Conservation (phyloP, 2,329 filamentous ascomycete species). For the Acrocalymma vagum region DNA sequence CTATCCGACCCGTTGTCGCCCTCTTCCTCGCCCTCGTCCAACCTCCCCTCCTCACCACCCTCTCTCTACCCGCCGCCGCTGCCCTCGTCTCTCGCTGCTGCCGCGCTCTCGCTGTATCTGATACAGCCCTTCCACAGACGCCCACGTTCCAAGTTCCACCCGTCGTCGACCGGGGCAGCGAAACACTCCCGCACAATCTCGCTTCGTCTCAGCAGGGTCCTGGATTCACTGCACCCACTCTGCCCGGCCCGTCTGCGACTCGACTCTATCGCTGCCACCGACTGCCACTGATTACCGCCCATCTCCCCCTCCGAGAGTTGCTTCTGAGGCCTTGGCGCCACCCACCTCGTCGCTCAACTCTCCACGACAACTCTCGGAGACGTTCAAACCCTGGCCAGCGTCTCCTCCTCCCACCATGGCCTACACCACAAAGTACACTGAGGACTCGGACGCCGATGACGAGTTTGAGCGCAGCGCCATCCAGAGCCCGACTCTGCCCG, state of each 20-base stretch:
- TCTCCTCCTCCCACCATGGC: slow-evolving; percentile 37
- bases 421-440: slow-evolving; percentile 68
- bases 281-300: slow-evolving; percentile 17
- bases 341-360: slow-evolving; percentile 18
- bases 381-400: slow-evolving; percentile 12
- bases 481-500: slow-evolving; percentile 67
- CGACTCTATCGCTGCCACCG: slow-evolving; percentile 19
- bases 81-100: slow-evolving; percentile 4
- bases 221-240: slow-evolving; percentile 24
- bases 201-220: slow-evolving; percentile 47
- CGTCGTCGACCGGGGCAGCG: slow-evolving; percentile 26
- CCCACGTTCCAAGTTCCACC: too few species aligned
- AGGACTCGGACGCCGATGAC: slow-evolving; percentile 77
- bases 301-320: slow-evolving; percentile 27
- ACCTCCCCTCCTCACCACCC: slow-evolving; percentile 2
- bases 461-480: slow-evolving; percentile 81
- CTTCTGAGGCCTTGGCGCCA: slow-evolving; percentile 33
- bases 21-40: slow-evolving; percentile 1
- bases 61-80: slow-evolving; percentile 2
- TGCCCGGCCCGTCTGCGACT: slow-evolving; percentile 14
- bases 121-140: slow-evolving; percentile 23
- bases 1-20: neutral
- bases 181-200: slow-evolving; percentile 47
- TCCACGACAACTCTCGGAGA: slow-evolving; percentile 10
- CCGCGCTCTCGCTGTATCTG: slow-evolving; percentile 30